A percentile compares a stretch with the other conserved stretches of the same genome.
These are phyloP conservation scores for Galerina marginata DNA, from an alignment of 768 basidiomycete genomes.

Conservation along the genomic window DNA sequence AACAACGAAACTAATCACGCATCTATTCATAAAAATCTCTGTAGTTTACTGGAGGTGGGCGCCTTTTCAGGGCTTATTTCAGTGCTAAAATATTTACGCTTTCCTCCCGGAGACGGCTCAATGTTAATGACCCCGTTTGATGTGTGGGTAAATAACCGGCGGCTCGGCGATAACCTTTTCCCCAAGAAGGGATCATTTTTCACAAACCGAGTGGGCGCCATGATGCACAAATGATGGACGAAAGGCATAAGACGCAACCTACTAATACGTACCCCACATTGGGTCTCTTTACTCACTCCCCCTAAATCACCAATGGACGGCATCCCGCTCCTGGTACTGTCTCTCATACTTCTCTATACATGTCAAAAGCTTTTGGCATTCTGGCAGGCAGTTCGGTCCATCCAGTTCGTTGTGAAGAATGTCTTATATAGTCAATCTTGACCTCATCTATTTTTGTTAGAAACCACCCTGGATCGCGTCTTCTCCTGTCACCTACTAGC, in stretches of 20 bases:
- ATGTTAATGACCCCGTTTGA: no score
- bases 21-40: no score
- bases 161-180: no score
- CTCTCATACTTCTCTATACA: constrained; percentile 24
- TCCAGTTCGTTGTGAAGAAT: constrained; percentile 29
- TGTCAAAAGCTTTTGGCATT: constrained; percentile 26
- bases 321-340: constrained; percentile 15
- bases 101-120: no score
- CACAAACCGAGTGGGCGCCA: no score
- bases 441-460: constrained; percentile 20
- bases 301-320: constrained; percentile 4
- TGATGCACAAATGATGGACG: no score
- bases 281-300: background rate
- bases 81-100: no score
- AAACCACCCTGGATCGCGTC: constrained; percentile 38
- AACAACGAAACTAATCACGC: no score
- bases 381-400: constrained; percentile 29
- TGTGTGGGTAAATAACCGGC: no score
- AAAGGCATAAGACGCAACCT: background rate
- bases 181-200: no score
- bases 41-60: no score
- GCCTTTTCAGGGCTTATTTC: no score
- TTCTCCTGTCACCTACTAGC: constrained; percentile 29
- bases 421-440: background rate
- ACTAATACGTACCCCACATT: background rate